Base-by-base conservation (phyloP, 805 yeast species). In the Candida stauntonica region DNA sequence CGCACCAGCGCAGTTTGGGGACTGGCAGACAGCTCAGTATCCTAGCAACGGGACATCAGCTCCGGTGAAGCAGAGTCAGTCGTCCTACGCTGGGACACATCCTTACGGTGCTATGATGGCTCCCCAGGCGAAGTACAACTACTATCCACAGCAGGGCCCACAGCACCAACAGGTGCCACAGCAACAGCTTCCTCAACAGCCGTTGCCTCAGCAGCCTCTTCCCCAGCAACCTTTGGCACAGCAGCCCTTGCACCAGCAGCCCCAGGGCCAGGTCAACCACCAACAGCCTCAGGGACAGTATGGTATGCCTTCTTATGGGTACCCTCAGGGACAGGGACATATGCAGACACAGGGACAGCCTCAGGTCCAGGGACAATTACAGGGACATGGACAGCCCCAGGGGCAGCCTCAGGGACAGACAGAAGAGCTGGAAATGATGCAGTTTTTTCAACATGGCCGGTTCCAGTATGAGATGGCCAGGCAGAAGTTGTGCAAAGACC, bases 401-500 rank as follows among this genome's bases (percentile, higher is more conserved):
- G 35, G 41, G 28, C 28, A 9, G 28, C 28, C 13, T 6, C 28
- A 26, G 18, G 18, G 18, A 28, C 30, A 28, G 18, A 12, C 6
- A 15, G 17, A 28, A 6, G 42, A 35, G 12, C 28, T 26, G 6
- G 46, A 42, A 3, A 30, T 34, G 34, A 27, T 42, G 35, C 49
- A 47, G 24, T 51, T 33, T 20, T 52, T 34, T 27, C 45, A 44
- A 13, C 48, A 53, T 12, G 51, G 50, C 17, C 39, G 50, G 24
- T 46, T 54, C 23, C 56, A 51, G 23, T 52, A 49, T 36, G 51
- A 45, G 8, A 5, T 31, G 16, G 51, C 42, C 1, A 38, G 50
- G 21, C 46, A 41, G 13, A 35, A 39, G 18, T 27, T 54, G 12
- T 6, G 49, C 3, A 48, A 45, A 17, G 55, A 51, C 21, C 26